Conservation (phyloP, 179 eudicot species). For the Heliamphora pulchella region DNA sequence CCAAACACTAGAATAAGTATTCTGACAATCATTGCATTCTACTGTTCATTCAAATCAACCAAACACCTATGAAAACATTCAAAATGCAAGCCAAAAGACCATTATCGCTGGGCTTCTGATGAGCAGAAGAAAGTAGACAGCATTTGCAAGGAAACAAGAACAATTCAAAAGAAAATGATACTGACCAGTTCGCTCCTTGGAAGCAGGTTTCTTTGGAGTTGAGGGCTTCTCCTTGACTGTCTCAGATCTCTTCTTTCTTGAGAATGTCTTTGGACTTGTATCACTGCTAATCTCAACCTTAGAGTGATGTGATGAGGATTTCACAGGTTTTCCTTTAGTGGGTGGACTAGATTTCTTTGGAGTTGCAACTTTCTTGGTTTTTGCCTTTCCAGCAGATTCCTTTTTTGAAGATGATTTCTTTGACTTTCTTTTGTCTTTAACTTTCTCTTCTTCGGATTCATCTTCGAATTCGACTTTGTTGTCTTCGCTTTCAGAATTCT, state of each 20-base stretch:
- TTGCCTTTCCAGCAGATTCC: conserved; percentile 44
- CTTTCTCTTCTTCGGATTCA: conserved; percentile 52
- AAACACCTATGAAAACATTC: background rate
- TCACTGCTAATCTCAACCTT: conserved; percentile 31
- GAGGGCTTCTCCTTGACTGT: conserved; percentile 42
- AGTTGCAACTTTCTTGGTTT: conserved; percentile 36
- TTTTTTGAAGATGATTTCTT: conserved; percentile 41
- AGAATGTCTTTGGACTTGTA: conserved; percentile 47
- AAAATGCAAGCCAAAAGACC: background rate
- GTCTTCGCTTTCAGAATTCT: conserved; percentile 45
- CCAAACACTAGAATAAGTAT: too few species aligned
- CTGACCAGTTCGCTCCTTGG: conserved; percentile 45
- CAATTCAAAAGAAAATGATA: background rate
- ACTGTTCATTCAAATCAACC: background rate
- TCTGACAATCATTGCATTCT: too few species aligned
- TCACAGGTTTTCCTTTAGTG: conserved; percentile 38
- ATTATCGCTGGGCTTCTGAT: background rate
- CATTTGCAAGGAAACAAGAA: background rate
- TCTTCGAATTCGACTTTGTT: conserved; percentile 48
- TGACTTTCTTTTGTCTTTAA: conserved; percentile 33
- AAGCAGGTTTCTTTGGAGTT: conserved; percentile 43
- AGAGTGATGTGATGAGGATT: conserved; percentile 37
- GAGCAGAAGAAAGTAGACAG: background rate
- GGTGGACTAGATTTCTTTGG: conserved; percentile 40
- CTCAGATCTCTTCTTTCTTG: conserved; percentile 59